Conservation (phyloP, 1,139 yeast species). For the Diutina neorugosa region DNA sequence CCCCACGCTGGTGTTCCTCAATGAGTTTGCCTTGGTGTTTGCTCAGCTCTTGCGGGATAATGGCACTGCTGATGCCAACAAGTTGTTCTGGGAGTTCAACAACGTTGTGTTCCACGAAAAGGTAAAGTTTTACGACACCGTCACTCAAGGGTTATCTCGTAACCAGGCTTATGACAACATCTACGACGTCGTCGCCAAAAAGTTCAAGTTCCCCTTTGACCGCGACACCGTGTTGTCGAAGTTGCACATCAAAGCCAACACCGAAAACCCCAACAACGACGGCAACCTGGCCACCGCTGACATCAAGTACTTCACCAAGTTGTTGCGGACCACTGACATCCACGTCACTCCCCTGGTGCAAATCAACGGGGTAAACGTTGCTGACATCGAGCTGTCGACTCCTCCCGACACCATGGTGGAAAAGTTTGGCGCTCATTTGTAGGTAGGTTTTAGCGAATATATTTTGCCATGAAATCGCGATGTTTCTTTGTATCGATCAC, state of each 20-base stretch:
- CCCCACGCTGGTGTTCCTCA: constrained; percentile 51
- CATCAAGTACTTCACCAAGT: constrained; percentile 60
- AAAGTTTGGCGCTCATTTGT: background rate
- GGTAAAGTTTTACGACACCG: constrained; percentile 48
- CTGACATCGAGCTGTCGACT: constrained; percentile 1
- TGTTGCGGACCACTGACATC: constrained; percentile 65
- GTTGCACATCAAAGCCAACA: constrained; percentile 16
- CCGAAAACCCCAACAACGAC: constrained; percentile 27
- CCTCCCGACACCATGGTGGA: background rate
- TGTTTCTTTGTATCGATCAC: background rate
- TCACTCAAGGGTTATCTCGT: constrained; percentile 41
- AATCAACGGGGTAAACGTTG: constrained; percentile 38
- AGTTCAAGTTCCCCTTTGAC: constrained; percentile 23
- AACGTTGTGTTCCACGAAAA: constrained; percentile 41
- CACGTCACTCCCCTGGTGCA: constrained; percentile 81
- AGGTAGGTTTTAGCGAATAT: background rate
- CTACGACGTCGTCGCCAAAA: constrained; percentile 35
- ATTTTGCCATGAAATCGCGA: background rate
- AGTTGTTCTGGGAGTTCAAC: constrained; percentile 52
- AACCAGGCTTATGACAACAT: constrained; percentile 44
- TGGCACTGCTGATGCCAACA: constrained; percentile 12
- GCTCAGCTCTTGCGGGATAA: constrained; percentile 42
- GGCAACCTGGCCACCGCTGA: constrained; percentile 55
- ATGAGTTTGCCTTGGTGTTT: constrained; percentile 65
- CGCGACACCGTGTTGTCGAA: constrained; percentile 24